Evolutionary conservation across 805 yeast species (phyloP).

Genomic region (Cyberlindnera mrakii): DNA sequence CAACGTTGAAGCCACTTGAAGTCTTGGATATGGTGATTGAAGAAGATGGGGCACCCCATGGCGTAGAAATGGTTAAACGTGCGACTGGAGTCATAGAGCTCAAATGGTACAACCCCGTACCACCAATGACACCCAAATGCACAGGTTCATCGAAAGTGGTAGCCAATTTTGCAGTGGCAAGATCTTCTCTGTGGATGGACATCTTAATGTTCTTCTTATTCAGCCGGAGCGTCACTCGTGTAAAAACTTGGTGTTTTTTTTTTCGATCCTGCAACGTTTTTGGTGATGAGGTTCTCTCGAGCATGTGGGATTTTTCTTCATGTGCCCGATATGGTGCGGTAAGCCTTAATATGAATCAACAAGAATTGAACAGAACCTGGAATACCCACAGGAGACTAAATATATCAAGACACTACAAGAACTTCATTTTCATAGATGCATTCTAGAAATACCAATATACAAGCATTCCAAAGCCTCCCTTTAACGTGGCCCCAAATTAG

Average conservation of each 20-base stretch:
- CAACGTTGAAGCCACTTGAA: slow-evolving; percentile 71
- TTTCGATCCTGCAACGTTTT: too few species aligned
- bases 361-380: too few species aligned
- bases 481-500: too few species aligned
- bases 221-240: too few species aligned
- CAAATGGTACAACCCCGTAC: slow-evolving; percentile 92
- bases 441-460: slow-evolving; percentile 2
- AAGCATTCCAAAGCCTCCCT: not conserved
- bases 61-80: slow-evolving; percentile 73
- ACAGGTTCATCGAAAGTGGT: slow-evolving; percentile 59
- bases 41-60: slow-evolving; percentile 96
- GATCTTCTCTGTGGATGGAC: slow-evolving; percentile 23
- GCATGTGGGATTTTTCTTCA: too few species aligned
- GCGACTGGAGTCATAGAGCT: slow-evolving; percentile 84
- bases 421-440: not conserved
- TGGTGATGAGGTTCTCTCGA: too few species aligned
- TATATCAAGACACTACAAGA: too few species aligned
- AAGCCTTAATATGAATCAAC: too few species aligned
- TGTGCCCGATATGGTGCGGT: too few species aligned
- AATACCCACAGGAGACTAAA: too few species aligned
- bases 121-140: slow-evolving; percentile 87
- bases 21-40: slow-evolving; percentile 89
- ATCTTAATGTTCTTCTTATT: slow-evolving; percentile 6
- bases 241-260: too few species aligned
- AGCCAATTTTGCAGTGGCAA: slow-evolving; percentile 27